Conservation (phyloP, 2,329 filamentous ascomycete species). For the Macrophomina phaseolina region DNA sequence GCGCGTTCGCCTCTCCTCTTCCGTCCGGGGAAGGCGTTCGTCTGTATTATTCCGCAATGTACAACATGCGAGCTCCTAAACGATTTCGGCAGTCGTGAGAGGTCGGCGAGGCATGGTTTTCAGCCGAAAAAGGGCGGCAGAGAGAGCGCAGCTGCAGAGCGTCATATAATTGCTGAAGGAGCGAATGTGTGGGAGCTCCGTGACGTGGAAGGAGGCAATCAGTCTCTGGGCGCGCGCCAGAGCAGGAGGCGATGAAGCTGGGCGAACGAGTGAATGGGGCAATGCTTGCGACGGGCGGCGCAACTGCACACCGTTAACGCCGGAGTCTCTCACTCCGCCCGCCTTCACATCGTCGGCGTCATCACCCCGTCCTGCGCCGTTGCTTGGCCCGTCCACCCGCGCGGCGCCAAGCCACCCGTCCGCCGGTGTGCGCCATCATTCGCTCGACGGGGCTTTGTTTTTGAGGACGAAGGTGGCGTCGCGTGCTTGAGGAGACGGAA, state of each 20-base stretch:
- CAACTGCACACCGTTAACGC: not conserved
- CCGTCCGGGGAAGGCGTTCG: not conserved
- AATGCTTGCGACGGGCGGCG: conserved; percentile 2
- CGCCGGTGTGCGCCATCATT: not conserved
- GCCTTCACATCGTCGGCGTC: not conserved
- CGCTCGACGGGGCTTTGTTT: not conserved
- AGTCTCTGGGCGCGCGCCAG: too few relatives aligned
- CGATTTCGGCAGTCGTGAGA: not conserved
- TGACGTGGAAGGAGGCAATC: not conserved
- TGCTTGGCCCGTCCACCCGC: conserved; percentile 6
- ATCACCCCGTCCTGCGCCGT: not conserved
- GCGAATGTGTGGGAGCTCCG: not conserved
- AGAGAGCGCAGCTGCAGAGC: not conserved
- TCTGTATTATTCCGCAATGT: too few relatives aligned
- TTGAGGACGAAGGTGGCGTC: not conserved
- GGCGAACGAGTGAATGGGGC: not conserved
- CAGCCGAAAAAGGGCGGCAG: not conserved
- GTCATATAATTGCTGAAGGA: not conserved
- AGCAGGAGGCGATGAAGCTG: not conserved
- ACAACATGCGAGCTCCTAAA: not conserved
- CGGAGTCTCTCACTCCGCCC: not conserved
- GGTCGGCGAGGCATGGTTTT: conserved; percentile 2
- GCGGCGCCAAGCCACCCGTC: conserved; percentile 16
- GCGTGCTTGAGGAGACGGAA: too few relatives aligned
- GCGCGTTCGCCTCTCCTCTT: not conserved